Base-by-base conservation (phyloP, 23 red algal genomes). In the Gracilaria vermiculophylla region DNA sequence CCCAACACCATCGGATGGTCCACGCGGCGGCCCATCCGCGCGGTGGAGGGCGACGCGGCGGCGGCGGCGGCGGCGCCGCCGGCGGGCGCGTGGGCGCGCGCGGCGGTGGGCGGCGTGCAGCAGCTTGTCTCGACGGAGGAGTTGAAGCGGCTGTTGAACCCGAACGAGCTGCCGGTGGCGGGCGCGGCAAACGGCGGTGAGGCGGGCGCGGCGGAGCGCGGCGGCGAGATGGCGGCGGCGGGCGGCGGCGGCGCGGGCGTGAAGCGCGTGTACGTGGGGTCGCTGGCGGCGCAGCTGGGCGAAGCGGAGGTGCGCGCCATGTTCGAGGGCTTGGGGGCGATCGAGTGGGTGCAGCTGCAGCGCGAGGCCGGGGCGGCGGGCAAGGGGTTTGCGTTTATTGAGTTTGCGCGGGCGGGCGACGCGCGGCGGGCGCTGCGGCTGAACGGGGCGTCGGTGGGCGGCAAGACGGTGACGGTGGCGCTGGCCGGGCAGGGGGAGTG, bases 301-400 rank as follows among this genome's bases (percentile, higher is more conserved):
- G 85, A 95, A 51, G 77, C 77, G 32, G 93, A 95, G 20, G 51
- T 95, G 21, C 32, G 53, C 5, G 71, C 75, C 14, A 24, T 95
- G 51, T 95, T 95, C 50, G 69, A 84, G 17, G 41, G 40, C 9
- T 95, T 76, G 44, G 93, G 93, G 5, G 77, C 39, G 33, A 67
- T 95, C 20, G 13, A 39, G 2, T 95, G 62, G 21, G 62, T 90
- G 49, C 77, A 90, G 62, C 45, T 91, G 28, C 85, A 95, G 34
- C 77, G 84, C 27, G 93, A 91, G 31, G 69, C 85, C 43, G 85
- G 43, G 7, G 83, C 76, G 23, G 35, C 85, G 9, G 76, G 73
- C 5, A 57, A 70, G 36, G 85, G 93, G 6, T 83, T 79, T 70
- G 85, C 84, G 25, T 83, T 95, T 67, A 78, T 95, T 21, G 82